phyloP scores from a whole-genome alignment of 139 green algal species.

The Chlorella sp. region DNA sequence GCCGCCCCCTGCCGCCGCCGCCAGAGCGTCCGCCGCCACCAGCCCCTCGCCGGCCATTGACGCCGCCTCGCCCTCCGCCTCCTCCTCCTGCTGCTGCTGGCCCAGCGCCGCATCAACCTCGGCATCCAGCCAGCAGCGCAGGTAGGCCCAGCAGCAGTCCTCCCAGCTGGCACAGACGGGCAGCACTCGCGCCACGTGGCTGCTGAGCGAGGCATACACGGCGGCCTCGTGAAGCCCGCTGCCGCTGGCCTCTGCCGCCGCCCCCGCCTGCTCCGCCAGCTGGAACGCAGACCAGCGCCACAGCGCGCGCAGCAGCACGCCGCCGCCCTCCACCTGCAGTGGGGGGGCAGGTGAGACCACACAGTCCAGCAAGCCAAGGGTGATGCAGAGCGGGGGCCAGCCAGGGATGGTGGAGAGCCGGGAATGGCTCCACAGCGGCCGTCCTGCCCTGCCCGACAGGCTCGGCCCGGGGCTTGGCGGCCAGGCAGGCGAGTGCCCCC shows the following conservation, averaged over 20 bases:
- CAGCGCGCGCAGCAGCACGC: slow-evolving; percentile 51
- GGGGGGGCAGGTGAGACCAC: background rate
- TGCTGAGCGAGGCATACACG: slow-evolving; percentile 68
- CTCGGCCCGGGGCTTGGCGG: background rate
- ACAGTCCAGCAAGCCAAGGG: no score
- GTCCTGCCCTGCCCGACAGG: background rate
- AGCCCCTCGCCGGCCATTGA: background rate
- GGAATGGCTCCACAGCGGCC: no score
- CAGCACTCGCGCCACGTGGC: slow-evolving; percentile 58
- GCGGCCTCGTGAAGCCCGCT: slow-evolving; percentile 67
- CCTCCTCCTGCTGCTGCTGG: background rate
- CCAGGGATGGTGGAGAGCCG: no score
- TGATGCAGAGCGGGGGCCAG: no score
- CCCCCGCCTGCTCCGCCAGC: slow-evolving; percentile 43
- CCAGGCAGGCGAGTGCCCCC: background rate
- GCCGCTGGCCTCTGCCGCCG: slow-evolving; percentile 2
- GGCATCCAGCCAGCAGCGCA: slow-evolving; percentile 66
- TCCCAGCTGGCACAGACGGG: slow-evolving; percentile 78
- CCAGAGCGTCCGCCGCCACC: slow-evolving; percentile 13
- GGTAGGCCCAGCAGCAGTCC: slow-evolving; percentile 76
- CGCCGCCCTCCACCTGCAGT: slow-evolving; percentile 48
- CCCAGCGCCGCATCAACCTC: slow-evolving; percentile 42
- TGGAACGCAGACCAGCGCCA: slow-evolving; percentile 78
- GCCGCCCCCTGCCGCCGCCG: slow-evolving; percentile 3
- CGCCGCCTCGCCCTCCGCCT: background rate